A percentile compares a stretch with the other conserved stretches of the same genome.
phyloP scores from a whole-genome alignment of 1,284 basidiomycete species.

The Cryptococcus sp. region DNA sequence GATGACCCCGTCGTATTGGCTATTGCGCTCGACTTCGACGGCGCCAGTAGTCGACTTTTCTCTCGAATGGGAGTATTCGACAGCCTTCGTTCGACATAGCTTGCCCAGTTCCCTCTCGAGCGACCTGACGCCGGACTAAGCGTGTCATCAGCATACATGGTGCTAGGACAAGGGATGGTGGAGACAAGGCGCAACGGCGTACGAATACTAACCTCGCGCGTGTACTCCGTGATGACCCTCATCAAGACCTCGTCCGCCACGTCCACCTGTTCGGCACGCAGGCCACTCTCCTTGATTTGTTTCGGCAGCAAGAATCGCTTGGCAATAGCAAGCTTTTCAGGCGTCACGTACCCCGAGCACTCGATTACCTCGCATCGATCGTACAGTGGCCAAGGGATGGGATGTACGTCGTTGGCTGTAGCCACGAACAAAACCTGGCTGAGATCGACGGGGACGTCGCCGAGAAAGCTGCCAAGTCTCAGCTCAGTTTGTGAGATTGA shows the following conservation, averaged over 20 bases:
- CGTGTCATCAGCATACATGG: background rate
- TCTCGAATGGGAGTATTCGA: conserved; percentile 68
- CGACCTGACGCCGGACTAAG: conserved; percentile 85
- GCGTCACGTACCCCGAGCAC: conserved; percentile 91
- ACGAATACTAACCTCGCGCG: conserved; percentile 83
- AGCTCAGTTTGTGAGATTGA: background rate
- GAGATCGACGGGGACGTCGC: conserved; percentile 94
- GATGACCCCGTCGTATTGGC: conserved; percentile 65
- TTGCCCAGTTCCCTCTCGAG: conserved; percentile 85
- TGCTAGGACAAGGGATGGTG: conserved; percentile 54
- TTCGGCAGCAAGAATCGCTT: conserved; percentile 87
- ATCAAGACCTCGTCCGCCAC: conserved; percentile 75
- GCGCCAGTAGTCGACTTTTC: conserved; percentile 21
- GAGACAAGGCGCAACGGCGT: background rate
- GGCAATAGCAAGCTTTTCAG: conserved; percentile 92
- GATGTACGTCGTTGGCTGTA: conserved; percentile 82
- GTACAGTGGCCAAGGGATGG: conserved; percentile 89
- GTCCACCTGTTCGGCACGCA: conserved; percentile 72
- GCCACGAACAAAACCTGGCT: conserved; percentile 92
- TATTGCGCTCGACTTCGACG: background rate
- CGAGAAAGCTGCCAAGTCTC: conserved; percentile 52
- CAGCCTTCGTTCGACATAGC: conserved; percentile 81
- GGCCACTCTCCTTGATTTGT: conserved; percentile 87
- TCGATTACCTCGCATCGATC: conserved; percentile 97
- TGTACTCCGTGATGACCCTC: conserved; percentile 89